These are phyloP conservation scores for Aspergillus ochraceus DNA, from an alignment of 2,329 filamentous ascomycete genomes.

Conservation along the genomic window DNA sequence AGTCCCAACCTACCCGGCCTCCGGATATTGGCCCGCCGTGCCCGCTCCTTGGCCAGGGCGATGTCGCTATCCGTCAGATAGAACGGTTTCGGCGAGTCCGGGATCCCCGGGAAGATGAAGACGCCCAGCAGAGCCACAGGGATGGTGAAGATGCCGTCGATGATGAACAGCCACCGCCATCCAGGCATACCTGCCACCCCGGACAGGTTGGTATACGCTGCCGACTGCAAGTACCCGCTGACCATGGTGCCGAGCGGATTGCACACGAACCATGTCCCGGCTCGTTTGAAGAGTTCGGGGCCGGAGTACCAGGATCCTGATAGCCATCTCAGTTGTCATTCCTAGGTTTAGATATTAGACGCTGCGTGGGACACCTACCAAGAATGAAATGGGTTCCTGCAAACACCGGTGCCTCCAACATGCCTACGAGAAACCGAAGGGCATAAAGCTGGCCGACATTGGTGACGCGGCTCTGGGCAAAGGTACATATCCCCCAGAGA, in stretches of 20 bases:
- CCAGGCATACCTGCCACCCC: conserved; percentile 17
- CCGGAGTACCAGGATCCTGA: conserved; percentile 44
- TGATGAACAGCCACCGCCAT: too few relatives aligned
- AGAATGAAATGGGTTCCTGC: conserved; percentile 36
- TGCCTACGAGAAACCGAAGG: conserved; percentile 34
- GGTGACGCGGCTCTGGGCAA: conserved; percentile 33
- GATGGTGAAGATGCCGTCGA: conserved; percentile 49
- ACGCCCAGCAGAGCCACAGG: conserved; percentile 57
- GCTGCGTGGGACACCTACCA: conserved; percentile 14
- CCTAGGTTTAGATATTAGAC: background rate
- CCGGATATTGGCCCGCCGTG: conserved; percentile 24
- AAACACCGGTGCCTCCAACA: conserved; percentile 35
- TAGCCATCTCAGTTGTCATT: background rate
- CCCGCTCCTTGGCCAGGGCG: conserved; percentile 36
- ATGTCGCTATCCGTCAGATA: conserved; percentile 40
- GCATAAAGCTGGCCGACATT: conserved; percentile 35
- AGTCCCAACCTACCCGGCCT: conserved; percentile 44
- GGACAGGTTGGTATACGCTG: conserved; percentile 54
- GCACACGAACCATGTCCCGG: conserved; percentile 55
- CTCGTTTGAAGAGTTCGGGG: conserved; percentile 54
- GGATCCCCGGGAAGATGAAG: conserved; percentile 47
- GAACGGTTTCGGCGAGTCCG: conserved; percentile 43
- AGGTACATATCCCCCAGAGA: conserved; percentile 37
- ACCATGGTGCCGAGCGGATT: conserved; percentile 58
- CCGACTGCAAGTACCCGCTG: conserved; percentile 58